A percentile compares a stretch with the other conserved stretches of the same genome.
Evolutionary conservation across 495 filamentous ascomycete genomes (phyloP).

Genomic region (Penicillium arizonense): DNA sequence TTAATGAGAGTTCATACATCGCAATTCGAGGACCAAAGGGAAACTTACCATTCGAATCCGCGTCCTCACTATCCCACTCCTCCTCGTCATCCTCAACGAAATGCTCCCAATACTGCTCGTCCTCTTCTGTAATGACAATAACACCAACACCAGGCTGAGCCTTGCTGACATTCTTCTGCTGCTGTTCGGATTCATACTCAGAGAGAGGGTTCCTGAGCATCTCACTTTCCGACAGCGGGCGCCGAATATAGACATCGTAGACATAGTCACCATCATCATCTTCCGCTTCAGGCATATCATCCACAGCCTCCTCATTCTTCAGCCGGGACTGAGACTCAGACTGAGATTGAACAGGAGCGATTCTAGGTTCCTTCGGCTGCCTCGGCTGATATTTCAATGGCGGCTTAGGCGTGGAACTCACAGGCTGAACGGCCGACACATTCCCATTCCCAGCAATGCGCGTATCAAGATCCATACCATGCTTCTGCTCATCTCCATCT

Average conservation of each 20-base stretch:
- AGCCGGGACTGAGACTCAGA: not conserved
- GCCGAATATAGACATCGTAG: constrained; percentile 61
- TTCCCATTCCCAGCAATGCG: not conserved
- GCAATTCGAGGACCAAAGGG: not conserved
- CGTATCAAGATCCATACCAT: constrained; percentile 18
- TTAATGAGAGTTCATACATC: not conserved
- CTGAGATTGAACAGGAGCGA: constrained; percentile 13
- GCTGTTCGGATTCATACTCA: constrained; percentile 30
- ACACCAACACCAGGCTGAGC: constrained; percentile 49
- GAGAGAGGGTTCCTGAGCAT: constrained; percentile 33
- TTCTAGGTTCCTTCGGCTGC: constrained; percentile 31
- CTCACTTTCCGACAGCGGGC: constrained; percentile 32
- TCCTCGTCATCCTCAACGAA: constrained; percentile 55
- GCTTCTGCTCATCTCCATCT: constrained; percentile 14
- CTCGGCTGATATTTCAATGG: constrained; percentile 39
- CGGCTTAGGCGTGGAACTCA: constrained; percentile 22
- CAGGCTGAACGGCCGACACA: not conserved
- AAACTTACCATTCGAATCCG: constrained; percentile 57
- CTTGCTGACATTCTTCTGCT: constrained; percentile 29
- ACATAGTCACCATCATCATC: constrained; percentile 57
- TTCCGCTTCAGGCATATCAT: constrained; percentile 15
- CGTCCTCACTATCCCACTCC: constrained; percentile 60
- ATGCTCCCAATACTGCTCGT: constrained; percentile 56
- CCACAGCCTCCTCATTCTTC: constrained; percentile 10
- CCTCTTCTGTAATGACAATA: constrained; percentile 58